A percentile compares a stretch with the other conserved stretches of the same genome.
These are phyloP conservation scores for Backusella tarrabulga DNA, from an alignment of 192 early-diverging fungal genomes.

Conservation along the genomic window DNA sequence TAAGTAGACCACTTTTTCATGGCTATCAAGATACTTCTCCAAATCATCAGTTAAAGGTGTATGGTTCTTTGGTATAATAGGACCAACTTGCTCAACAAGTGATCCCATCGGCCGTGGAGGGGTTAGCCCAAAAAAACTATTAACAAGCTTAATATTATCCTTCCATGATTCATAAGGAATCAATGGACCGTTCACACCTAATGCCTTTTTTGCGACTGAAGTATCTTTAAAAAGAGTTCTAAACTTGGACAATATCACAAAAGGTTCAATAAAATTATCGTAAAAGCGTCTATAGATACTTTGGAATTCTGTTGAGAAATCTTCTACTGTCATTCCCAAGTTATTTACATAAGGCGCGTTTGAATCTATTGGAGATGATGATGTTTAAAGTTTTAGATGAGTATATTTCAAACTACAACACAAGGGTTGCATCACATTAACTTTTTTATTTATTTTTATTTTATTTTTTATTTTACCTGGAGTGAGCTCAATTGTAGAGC, in stretches of 20 bases:
- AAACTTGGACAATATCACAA: neutral
- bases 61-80: slow-evolving; percentile 27
- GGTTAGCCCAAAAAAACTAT: slow-evolving; percentile 21
- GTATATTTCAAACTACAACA: neutral
- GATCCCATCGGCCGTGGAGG: slow-evolving; percentile 10
- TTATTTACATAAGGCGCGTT: neutral
- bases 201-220: neutral
- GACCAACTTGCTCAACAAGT: slow-evolving; percentile 31
- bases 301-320: neutral
- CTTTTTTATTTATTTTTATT: neutral
- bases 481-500: slow-evolving; percentile 8
- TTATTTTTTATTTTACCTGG: neutral
- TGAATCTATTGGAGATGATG: neutral
- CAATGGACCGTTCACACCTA: neutral
- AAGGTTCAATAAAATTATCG: neutral
- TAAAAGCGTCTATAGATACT: neutral
- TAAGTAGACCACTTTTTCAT: slow-evolving; percentile 21
- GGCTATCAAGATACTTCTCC: slow-evolving; percentile 7
- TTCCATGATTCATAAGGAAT: neutral
- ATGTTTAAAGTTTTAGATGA: neutral
- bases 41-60: neutral
- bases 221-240: too few species aligned
- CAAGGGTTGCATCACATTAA: neutral
- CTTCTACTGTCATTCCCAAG: neutral
- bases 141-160: slow-evolving; percentile 19